phyloP scores from a whole-genome alignment of 495 filamentous ascomycete species.

The Penicillium ucsense region DNA sequence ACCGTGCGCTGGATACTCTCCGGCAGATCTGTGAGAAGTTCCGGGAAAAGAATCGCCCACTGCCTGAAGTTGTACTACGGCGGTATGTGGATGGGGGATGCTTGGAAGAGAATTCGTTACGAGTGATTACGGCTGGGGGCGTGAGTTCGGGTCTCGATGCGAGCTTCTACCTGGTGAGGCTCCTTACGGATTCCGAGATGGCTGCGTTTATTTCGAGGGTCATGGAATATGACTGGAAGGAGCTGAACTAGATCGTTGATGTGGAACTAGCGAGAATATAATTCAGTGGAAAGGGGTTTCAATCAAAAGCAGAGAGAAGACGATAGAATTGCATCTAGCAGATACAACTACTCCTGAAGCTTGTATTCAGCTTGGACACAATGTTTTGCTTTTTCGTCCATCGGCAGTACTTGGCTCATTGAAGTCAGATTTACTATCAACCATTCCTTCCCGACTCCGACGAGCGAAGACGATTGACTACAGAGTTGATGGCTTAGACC shows the following conservation, averaged over 20 bases:
- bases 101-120: constrained; percentile 57
- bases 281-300: background rate
- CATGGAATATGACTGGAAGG: constrained; percentile 62
- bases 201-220: constrained; percentile 57
- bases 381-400: no score
- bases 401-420: no score
- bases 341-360: no score
- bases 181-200: constrained; percentile 55
- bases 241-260: constrained; percentile 41
- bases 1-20: constrained; percentile 56
- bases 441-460: no score
- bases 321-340: no score
- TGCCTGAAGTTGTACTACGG: constrained; percentile 65
- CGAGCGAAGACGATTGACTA: no score
- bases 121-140: constrained; percentile 69
- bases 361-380: no score
- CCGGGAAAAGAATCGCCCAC: constrained; percentile 28
- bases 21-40: constrained; percentile 49
- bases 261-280: background rate
- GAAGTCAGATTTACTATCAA: no score
- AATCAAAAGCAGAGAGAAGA: no score
- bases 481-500: no score
- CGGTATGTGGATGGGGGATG: constrained; percentile 60
- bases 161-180: constrained; percentile 64
- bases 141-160: constrained; percentile 72